These are phyloP conservation scores for Trametes cingulata DNA, from an alignment of 768 basidiomycete genomes.

Conservation along the genomic window DNA sequence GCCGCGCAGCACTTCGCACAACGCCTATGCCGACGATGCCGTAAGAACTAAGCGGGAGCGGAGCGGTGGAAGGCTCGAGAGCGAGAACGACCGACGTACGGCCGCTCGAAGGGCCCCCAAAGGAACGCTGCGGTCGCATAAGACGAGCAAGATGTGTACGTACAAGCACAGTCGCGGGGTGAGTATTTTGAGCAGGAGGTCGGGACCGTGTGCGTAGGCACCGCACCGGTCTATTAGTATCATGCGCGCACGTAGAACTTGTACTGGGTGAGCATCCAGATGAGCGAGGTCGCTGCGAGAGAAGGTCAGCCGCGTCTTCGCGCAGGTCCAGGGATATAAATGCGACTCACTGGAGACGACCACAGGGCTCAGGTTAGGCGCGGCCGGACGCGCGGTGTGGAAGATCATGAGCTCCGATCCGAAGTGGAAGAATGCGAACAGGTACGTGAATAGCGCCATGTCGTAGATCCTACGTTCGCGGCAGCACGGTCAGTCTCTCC, in stretches of 20 bases:
- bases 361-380: constrained; percentile 68
- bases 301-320: not conserved
- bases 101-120: constrained; percentile 6
- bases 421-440: constrained; percentile 91
- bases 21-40: not conserved
- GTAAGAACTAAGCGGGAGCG: too few species aligned
- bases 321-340: not conserved
- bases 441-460: constrained; percentile 83
- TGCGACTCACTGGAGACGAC: constrained; percentile 80
- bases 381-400: constrained; percentile 63
- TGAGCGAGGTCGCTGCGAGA: constrained; percentile 57
- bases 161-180: not conserved
- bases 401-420: constrained; percentile 83
- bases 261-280: constrained; percentile 88
- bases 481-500: constrained; percentile 14
- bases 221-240: constrained; percentile 5
- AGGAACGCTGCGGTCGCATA: not conserved
- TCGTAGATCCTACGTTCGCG: constrained; percentile 73
- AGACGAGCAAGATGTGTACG: not conserved
- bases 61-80: not conserved
- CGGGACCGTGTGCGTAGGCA: not conserved
- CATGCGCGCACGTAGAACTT: constrained; percentile 66
- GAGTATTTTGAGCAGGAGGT: not conserved
- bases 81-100: not conserved
- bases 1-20: not conserved